phyloP scores from a whole-genome alignment of 1,139 yeast species.

The Pichia sp. region DNA sequence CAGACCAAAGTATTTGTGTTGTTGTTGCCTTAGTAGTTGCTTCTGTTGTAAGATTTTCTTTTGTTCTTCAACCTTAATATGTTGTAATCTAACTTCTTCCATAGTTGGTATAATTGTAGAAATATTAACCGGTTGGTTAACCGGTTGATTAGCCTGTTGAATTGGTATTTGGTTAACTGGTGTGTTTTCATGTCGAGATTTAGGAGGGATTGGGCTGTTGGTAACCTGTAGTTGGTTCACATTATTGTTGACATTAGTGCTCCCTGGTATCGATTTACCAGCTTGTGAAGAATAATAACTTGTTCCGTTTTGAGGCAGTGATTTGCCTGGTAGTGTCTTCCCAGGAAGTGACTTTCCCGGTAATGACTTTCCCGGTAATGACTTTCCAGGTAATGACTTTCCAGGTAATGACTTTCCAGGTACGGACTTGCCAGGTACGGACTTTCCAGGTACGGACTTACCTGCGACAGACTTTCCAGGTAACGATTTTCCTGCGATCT shows the following conservation, averaged over 20 bases:
- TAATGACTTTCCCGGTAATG: constrained; percentile 2
- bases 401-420: constrained; percentile 4
- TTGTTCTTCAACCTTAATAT: constrained; percentile 15
- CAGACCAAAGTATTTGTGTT: constrained; percentile 31
- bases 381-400: constrained; percentile 2
- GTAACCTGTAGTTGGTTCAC: background rate
- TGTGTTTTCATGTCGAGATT: background rate
- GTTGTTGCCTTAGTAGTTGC: constrained; percentile 24
- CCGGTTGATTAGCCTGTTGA: background rate
- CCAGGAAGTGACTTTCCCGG: constrained; percentile 4
- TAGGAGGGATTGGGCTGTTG: background rate
- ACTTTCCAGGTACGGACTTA: constrained; percentile 5
- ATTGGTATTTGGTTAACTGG: background rate
- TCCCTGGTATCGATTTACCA: constrained; percentile 4
- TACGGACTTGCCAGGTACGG: constrained; percentile 3
- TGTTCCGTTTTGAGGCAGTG: constrained; percentile 2
- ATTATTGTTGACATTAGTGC: background rate
- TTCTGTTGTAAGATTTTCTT: constrained; percentile 15
- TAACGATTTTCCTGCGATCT: background rate
- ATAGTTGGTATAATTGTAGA: background rate
- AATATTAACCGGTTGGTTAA: constrained; percentile 5
- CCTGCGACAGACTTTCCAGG: constrained; percentile 4
- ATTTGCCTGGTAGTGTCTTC: constrained; percentile 2
- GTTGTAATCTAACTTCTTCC: constrained; percentile 2
- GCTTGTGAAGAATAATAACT: background rate